phyloP scores from a whole-genome alignment of 2,329 filamentous ascomycete species.

The Penicillium sp. region DNA sequence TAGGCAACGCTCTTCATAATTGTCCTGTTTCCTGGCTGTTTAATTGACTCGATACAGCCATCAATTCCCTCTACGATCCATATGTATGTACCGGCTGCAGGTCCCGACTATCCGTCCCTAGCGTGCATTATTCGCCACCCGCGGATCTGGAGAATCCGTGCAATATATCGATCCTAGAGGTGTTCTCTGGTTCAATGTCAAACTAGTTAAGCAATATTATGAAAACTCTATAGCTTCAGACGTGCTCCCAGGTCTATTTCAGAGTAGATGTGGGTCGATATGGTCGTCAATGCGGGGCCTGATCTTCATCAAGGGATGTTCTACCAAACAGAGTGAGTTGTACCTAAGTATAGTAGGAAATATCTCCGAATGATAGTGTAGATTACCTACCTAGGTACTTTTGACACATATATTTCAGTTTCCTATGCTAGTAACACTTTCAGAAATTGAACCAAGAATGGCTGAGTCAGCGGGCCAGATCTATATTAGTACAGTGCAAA shows the following conservation, averaged over 20 bases:
- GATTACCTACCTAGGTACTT: too few relatives aligned
- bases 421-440: too few relatives aligned
- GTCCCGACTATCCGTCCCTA: background rate
- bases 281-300: background rate
- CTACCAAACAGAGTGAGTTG: background rate
- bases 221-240: background rate
- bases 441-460: background rate
- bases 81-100: too few relatives aligned
- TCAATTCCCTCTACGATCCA: background rate
- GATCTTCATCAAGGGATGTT: background rate
- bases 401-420: too few relatives aligned
- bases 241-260: background rate
- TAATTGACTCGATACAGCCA: too few relatives aligned
- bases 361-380: background rate
- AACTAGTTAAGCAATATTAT: too few relatives aligned
- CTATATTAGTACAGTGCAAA: constrained; percentile 7
- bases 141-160: background rate
- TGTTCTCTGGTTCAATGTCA: background rate
- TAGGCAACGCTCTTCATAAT: too few relatives aligned
- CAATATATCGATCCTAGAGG: background rate
- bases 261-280: background rate
- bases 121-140: background rate
- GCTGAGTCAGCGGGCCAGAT: background rate
- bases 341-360: background rate
- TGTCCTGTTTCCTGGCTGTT: too few relatives aligned